Evolutionary conservation across 805 yeast species (phyloP), one percentile per base, ranked within the genome.

Genomic region (Candida silvatica): DNA sequence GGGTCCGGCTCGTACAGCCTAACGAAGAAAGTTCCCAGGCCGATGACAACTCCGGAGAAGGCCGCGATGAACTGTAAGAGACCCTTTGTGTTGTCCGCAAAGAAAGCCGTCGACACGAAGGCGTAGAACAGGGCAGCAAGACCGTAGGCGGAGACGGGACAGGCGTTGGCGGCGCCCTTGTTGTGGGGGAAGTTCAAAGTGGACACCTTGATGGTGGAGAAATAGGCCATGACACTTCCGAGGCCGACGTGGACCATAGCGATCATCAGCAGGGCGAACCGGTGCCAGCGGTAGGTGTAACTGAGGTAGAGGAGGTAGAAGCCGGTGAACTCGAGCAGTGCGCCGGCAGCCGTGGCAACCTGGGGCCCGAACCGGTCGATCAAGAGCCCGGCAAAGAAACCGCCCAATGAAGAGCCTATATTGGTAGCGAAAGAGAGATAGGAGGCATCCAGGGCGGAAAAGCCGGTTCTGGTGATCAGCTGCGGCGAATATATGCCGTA

Each of bases 401-500:
- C 90, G 18, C 86, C 79, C 7, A 78, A 45, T 0, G 84, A 74
- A 2, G 79, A 63, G 4, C 94, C 94, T 6, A 79, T 50, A 28
- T 70, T 74, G 17, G 78, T 60, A 0, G 80, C 69, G 25, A 81
- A 58, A 0, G 90, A 74, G 4, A 82, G 62, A 11, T 71, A 66
- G 3, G 87, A 82, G 6, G 86, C 72, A 41, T 73, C 74, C 0
- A 74, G 61, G 0, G 80, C 69, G 0, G 79, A 67, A 19, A 81
- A 62, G 1, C 74, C 67, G 17, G 80, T 72, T 44, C 66, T 59
- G 18, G 63, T 58, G 19, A 79, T 67, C 42, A 82, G 58, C 49
- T 81, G 87, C 2, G 90, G 88, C 1, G 86, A 77, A 49, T 74
- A 82, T n/a, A 75, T 72, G 1, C 88, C 83, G 51, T 75, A 82